Percentiles rank a stretch among this genome's conserved stretches.
These are phyloP conservation scores for Tephrocybe sp. DNA, from an alignment of 768 basidiomycete species.

Conservation along the genomic window DNA sequence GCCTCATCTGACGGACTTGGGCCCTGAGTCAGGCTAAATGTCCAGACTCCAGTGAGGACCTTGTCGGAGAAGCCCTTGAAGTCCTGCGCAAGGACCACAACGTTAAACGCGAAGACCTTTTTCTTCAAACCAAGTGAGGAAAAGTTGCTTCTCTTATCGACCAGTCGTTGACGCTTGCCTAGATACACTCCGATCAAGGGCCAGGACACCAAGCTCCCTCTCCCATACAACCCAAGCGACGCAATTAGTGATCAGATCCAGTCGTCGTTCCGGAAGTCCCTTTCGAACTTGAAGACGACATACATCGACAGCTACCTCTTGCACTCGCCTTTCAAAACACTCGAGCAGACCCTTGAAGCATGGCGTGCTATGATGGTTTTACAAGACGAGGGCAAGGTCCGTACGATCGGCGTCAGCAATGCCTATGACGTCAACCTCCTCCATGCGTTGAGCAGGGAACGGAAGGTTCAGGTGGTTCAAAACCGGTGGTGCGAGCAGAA, in stretches of 20 bases:
- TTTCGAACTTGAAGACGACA: conserved; percentile 65
- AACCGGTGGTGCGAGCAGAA: conserved; percentile 87
- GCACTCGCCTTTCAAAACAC: conserved; percentile 68
- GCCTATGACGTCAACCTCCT: conserved; percentile 65
- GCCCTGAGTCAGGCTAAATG: not conserved
- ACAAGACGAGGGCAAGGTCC: conserved; percentile 65
- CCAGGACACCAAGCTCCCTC: conserved; percentile 66
- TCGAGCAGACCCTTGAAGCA: conserved; percentile 63
- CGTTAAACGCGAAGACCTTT: conserved; percentile 68
- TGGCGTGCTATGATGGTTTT: conserved; percentile 63
- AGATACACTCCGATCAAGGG: conserved; percentile 77
- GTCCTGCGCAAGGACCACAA: conserved; percentile 55
- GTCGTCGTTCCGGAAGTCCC: conserved; percentile 61
- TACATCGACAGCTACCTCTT: conserved; percentile 81
- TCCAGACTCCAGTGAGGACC: conserved; percentile 62
- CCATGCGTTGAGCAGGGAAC: conserved; percentile 46
- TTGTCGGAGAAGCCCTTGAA: conserved; percentile 74
- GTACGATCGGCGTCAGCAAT: conserved; percentile 75
- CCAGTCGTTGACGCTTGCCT: conserved; percentile 2
- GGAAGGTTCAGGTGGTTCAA: conserved; percentile 74
- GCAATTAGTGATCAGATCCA: conserved; percentile 59
- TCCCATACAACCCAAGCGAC: conserved; percentile 68
- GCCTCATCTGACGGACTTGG: not conserved
- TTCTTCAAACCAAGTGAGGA: conserved; percentile 76
- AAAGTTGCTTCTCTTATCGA: not conserved